A percentile compares a stretch with the other conserved stretches of the same genome.
phyloP scores from a whole-genome alignment of 2,329 filamentous ascomycete species.

The Trichophyton benhamiae region DNA sequence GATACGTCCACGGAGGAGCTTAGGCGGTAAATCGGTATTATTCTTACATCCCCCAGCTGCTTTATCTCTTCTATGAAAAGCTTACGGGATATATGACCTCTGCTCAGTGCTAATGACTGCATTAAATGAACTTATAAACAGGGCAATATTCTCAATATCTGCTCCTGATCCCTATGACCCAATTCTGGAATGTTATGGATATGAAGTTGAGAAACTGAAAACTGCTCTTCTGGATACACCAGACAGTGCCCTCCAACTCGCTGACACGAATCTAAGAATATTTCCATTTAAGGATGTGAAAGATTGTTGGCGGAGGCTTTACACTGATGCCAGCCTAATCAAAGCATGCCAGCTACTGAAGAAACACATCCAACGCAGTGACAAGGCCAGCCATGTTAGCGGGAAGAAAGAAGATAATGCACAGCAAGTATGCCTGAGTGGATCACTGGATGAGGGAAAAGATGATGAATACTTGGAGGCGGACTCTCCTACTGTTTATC shows the following conservation, averaged over 20 bases:
- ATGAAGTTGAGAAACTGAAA: slow-evolving; percentile 16
- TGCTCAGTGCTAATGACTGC: neutral
- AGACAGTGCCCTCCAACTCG: slow-evolving; percentile 35
- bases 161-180: slow-evolving; percentile 23
- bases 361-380: neutral
- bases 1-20: no score
- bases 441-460: neutral
- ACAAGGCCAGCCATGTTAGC: no score
- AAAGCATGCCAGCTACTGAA: slow-evolving; percentile 29
- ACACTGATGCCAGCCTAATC: slow-evolving; percentile 45
- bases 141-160: slow-evolving; percentile 20
- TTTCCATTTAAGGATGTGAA: slow-evolving; percentile 47
- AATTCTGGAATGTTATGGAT: slow-evolving; percentile 25
- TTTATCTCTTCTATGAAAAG: neutral
- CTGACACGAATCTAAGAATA: slow-evolving; percentile 42
- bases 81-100: neutral
- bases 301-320: slow-evolving; percentile 44
- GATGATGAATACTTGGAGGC: neutral
- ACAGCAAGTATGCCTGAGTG: neutral
- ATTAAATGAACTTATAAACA: slow-evolving; percentile 16
- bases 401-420: neutral
- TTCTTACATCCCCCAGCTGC: no score
- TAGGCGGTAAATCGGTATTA: no score
- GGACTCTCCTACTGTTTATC: neutral
- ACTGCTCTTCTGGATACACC: slow-evolving; percentile 22